These are phyloP conservation scores for Verticillium longisporum DNA, from an alignment of 2,329 filamentous ascomycete species.

Conservation along the genomic window DNA sequence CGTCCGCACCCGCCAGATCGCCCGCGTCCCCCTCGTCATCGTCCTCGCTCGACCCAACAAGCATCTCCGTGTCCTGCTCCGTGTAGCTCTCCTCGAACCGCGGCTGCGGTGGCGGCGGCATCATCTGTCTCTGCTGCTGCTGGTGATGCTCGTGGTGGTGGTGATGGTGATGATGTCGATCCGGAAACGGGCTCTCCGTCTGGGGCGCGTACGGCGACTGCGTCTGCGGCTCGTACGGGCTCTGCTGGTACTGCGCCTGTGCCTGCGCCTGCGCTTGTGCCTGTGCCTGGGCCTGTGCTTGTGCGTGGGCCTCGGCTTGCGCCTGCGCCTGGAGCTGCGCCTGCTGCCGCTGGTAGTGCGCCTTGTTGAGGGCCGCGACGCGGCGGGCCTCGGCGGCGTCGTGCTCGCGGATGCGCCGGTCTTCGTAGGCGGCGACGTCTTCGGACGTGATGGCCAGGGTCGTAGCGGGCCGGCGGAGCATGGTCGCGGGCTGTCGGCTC, in stretches of 20 bases:
- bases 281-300: conserved; percentile 7
- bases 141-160: conserved; percentile 12
- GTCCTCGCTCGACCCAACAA: conserved; percentile 6
- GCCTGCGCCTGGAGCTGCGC: not conserved
- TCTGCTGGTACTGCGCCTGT: conserved; percentile 5
- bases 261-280: conserved; percentile 5
- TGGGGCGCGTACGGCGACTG: conserved; percentile 5
- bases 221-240: conserved; percentile 5
- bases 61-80: conserved; percentile 10
- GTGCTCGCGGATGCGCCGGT: conserved; percentile 38
- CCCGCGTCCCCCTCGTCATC: conserved; percentile 8
- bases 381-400: conserved; percentile 61
- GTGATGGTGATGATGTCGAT: conserved; percentile 6
- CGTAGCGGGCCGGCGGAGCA: conserved; percentile 64
- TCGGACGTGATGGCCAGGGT: conserved; percentile 61
- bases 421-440: conserved; percentile 65
- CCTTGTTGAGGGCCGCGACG: conserved; percentile 52
- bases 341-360: conserved; percentile 22
- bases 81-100: conserved; percentile 6
- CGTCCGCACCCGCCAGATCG: not conserved
- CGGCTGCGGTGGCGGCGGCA: conserved; percentile 13
- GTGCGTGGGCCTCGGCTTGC: conserved; percentile 1
- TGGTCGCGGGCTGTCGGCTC: conserved; percentile 19
- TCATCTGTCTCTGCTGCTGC: not conserved
- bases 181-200: not conserved